phyloP scores from a whole-genome alignment of 1,284 basidiomycete genomes.

The Salmacisia buchloeana region DNA sequence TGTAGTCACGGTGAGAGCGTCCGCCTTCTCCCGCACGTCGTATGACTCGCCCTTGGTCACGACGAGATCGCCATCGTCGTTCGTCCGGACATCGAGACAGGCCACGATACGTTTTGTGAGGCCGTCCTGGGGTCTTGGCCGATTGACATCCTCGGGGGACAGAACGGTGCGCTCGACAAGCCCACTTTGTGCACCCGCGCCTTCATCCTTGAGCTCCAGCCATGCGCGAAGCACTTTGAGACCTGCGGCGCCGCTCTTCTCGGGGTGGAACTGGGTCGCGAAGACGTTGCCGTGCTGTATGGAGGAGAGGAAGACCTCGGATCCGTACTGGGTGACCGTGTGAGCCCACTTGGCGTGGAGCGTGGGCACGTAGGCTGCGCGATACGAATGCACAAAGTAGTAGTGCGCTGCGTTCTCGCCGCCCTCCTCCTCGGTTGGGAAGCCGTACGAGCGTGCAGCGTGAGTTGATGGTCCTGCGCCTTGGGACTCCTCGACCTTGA shows the following conservation, averaged over 20 bases:
- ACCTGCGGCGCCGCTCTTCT: conserved; percentile 92
- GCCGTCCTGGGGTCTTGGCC: conserved; percentile 55
- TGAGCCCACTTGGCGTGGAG: conserved; percentile 64
- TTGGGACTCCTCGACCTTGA: conserved; percentile 17
- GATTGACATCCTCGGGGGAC: conserved; percentile 10
- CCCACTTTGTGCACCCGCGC: conserved; percentile 16
- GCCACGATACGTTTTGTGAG: conserved; percentile 93
- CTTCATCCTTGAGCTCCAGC: conserved; percentile 60
- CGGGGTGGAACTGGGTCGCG: conserved; percentile 95
- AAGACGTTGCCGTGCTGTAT: conserved; percentile 82
- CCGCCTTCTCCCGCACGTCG: conserved; percentile 74
- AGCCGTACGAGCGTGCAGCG: conserved; percentile 27
- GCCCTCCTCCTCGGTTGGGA: conserved; percentile 15
- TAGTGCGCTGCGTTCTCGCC: conserved; percentile 59
- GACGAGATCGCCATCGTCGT: conserved; percentile 92
- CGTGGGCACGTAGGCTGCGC: conserved; percentile 59
- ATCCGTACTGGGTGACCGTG: conserved; percentile 85
- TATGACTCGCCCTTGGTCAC: conserved; percentile 99
- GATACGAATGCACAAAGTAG: conserved; percentile 97
- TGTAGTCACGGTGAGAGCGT: conserved; percentile 40
- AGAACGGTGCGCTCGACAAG: conserved; percentile 19
- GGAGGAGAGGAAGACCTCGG: conserved; percentile 82
- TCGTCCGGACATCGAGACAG: conserved; percentile 94
- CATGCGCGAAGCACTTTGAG: conserved; percentile 74
- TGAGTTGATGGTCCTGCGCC: conserved; percentile 17